Evolutionary conservation across 805 yeast genomes (phyloP).

Genomic region (Starmerella bombi): DNA sequence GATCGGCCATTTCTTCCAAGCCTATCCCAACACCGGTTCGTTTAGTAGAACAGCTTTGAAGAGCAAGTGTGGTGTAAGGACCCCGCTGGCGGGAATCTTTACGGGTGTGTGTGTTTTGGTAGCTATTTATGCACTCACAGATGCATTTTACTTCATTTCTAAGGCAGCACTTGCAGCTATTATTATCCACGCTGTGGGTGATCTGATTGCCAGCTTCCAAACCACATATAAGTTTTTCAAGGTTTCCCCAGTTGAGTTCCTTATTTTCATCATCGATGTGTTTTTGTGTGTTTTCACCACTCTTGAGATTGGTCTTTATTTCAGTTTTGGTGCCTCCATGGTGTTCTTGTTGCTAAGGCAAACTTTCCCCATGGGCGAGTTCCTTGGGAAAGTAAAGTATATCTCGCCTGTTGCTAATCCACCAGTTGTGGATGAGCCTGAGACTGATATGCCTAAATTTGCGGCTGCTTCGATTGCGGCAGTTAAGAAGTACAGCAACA

Average conservation of each 20-base stretch:
- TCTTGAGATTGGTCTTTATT: conserved; percentile 82
- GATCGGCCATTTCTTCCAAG: conserved; percentile 81
- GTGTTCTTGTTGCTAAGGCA: conserved; percentile 60
- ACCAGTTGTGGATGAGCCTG: conserved; percentile 30
- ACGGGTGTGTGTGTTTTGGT: conserved; percentile 80
- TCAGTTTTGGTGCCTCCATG: conserved; percentile 72
- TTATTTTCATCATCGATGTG: conserved; percentile 60
- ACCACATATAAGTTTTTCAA: conserved; percentile 48
- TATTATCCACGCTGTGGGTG: conserved; percentile 87
- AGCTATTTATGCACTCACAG: conserved; percentile 73
- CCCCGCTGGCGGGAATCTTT: conserved; percentile 83
- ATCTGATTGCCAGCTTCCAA: conserved; percentile 48
- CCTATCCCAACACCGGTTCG: conserved; percentile 93
- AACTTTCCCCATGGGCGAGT: conserved; percentile 69
- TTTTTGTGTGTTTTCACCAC: conserved; percentile 62
- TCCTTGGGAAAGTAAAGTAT: conserved; percentile 64
- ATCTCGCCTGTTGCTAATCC: conserved; percentile 48
- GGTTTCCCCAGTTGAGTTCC: conserved; percentile 58
- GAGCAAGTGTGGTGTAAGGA: conserved; percentile 88
- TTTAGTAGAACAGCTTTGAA: conserved; percentile 89
- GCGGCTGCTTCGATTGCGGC: conserved; percentile 4
- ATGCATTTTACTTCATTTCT: conserved; percentile 78
- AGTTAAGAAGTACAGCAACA: neutral
- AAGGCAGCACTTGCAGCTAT: conserved; percentile 77
- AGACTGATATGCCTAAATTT: neutral